Conservation (phyloP, 2,329 filamentous ascomycete genomes). For the Kalaharituber pfeilii region DNA sequence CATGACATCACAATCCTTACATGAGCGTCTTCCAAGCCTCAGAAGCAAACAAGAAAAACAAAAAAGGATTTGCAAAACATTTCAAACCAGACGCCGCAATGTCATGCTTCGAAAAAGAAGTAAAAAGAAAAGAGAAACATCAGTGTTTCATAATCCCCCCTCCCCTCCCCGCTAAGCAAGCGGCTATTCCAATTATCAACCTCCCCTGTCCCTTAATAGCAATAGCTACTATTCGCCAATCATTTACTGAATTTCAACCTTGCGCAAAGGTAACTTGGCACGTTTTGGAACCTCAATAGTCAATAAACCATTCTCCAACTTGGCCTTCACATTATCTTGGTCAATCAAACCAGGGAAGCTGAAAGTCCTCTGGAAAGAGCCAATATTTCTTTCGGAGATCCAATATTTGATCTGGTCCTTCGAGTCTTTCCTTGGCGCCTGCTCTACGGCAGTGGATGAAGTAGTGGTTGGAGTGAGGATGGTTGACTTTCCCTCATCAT, state of each 20-base stretch:
- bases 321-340: conserved; percentile 43
- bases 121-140: no score
- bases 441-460: neutral
- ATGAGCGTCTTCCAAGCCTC: no score
- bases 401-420: conserved; percentile 41
- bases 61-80: no score
- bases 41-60: no score
- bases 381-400: conserved; percentile 48
- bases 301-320: conserved; percentile 48
- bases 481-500: neutral
- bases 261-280: conserved; percentile 24
- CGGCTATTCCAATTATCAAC: no score
- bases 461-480: neutral
- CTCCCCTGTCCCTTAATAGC: no score
- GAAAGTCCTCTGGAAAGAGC: conserved; percentile 52
- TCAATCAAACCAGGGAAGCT: conserved; percentile 49
- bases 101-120: no score
- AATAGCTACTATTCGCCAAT: neutral
- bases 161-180: no score
- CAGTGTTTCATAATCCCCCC: no score
- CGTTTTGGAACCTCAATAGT: conserved; percentile 48
- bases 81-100: no score
- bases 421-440: neutral
- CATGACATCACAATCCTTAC: no score
- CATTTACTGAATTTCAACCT: conserved; percentile 8